These are phyloP conservation scores for Articulospora tetracladia DNA, from an alignment of 495 filamentous ascomycete genomes.

Conservation along the genomic window DNA sequence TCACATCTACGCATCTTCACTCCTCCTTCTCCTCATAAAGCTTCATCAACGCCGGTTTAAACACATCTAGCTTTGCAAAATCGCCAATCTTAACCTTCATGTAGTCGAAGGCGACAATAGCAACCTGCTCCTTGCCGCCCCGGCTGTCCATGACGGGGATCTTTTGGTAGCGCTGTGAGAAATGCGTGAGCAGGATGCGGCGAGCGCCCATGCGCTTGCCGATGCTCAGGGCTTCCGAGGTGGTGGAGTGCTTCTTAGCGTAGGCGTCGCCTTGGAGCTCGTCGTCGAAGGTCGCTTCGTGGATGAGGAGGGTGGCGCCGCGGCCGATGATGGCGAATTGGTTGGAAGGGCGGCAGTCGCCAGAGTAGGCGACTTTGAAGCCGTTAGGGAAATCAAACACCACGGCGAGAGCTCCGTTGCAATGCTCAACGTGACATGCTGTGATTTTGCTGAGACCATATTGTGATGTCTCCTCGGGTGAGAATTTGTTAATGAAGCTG, in stretches of 20 bases:
- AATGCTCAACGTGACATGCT: conserved; percentile 68
- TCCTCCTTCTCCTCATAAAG: conserved; percentile 50
- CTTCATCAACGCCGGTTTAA: conserved; percentile 66
- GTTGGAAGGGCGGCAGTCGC: conserved; percentile 79
- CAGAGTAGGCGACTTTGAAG: conserved; percentile 88
- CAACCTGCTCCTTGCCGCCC: conserved; percentile 40
- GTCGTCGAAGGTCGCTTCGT: conserved; percentile 95
- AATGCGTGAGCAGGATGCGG: conserved; percentile 82
- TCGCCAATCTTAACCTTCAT: conserved; percentile 82
- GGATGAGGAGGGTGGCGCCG: conserved; percentile 77
- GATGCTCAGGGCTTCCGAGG: conserved; percentile 75
- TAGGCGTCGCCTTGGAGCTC: conserved; percentile 71
- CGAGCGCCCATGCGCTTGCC: conserved; percentile 73
- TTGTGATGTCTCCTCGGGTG: conserved; percentile 15
- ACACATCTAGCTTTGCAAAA: conserved; percentile 70
- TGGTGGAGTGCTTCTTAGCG: conserved; percentile 89
- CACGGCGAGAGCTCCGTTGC: conserved; percentile 70
- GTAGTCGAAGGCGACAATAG: conserved; percentile 83
- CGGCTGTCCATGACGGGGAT: conserved; percentile 50
- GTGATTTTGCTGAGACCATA: conserved; percentile 47
- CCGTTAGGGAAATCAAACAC: conserved; percentile 71
- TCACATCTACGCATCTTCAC: not conserved
- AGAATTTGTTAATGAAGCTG: conserved; percentile 11
- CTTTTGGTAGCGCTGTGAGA: conserved; percentile 94
- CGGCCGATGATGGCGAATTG: conserved; percentile 66